phyloP scores from a whole-genome alignment of 2,329 filamentous ascomycete genomes.

The Fusarium sp. region DNA sequence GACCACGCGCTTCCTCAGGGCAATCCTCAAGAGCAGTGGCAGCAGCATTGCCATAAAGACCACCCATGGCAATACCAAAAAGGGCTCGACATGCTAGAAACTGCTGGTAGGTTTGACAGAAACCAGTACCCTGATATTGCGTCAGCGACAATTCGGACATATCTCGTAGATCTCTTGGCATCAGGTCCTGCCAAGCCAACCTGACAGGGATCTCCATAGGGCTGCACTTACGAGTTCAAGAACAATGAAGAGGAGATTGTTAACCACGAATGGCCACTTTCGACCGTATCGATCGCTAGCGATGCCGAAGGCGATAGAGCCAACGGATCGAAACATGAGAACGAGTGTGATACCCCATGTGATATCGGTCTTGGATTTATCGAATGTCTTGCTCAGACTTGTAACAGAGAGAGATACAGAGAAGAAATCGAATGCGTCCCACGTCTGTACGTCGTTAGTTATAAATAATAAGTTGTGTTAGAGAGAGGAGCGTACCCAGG shows the following conservation, averaged over 20 bases:
- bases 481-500: conserved; percentile 61
- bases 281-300: conserved; percentile 68
- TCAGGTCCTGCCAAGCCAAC: conserved; percentile 6
- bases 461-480: fast-evolving
- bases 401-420: conserved; percentile 71
- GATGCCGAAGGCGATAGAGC: conserved; percentile 66
- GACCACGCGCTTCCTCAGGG: conserved; percentile 74
- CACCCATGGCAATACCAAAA: conserved; percentile 87
- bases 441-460: conserved; percentile 56
- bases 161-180: conserved; percentile 12
- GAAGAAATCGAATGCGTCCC: conserved; percentile 77
- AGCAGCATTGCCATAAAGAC: conserved; percentile 81
- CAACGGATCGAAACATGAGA: conserved; percentile 70
- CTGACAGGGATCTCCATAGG: neutral
- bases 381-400: conserved; percentile 65
- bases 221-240: conserved; percentile 72
- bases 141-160: conserved; percentile 20
- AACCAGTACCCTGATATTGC: conserved; percentile 70
- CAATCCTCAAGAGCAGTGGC: conserved; percentile 84
- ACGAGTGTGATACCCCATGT: conserved; percentile 75
- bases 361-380: conserved; percentile 67
- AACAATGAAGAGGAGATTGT: conserved; percentile 78
- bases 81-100: conserved; percentile 81
- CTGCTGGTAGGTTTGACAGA: conserved; percentile 74
- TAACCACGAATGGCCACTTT: conserved; percentile 80